Conservation (phyloP, 345 rosid genomes). For the Conringia planisiliqua region DNA sequence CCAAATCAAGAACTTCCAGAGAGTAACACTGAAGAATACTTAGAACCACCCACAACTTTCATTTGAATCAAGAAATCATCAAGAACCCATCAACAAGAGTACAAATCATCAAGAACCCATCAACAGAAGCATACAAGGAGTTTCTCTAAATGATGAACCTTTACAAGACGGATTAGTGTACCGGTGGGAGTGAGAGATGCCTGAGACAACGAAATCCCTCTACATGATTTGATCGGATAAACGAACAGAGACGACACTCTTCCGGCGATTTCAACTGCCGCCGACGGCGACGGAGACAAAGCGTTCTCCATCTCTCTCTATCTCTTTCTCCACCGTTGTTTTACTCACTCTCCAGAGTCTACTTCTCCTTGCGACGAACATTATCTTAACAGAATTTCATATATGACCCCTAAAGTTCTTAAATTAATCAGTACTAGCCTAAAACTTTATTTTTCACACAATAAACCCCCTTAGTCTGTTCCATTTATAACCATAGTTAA, state of each 20-base stretch:
- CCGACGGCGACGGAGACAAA: conserved; percentile 16
- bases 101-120: background rate
- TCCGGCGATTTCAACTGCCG: conserved; percentile 14
- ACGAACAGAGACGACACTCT: conserved; percentile 58
- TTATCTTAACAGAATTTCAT: background rate
- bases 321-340: background rate
- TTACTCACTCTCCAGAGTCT: background rate
- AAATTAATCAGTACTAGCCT: background rate
- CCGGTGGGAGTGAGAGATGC: conserved; percentile 84
- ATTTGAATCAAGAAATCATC: background rate
- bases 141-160: background rate
- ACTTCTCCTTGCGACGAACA: background rate
- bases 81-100: background rate
- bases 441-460: background rate
- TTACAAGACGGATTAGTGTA: conserved; percentile 10
- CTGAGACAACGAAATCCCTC: conserved; percentile 61
- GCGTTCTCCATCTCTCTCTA: conserved; percentile 22
- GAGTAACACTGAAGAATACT: background rate
- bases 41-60: background rate
- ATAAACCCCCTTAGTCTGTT: too few species aligned
- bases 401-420: background rate
- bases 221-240: conserved; percentile 85
- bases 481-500: too few species aligned
- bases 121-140: background rate
- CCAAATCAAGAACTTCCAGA: background rate